These are phyloP conservation scores for Polyporus arcularius DNA, from an alignment of 768 basidiomycete species.

Conservation along the genomic window DNA sequence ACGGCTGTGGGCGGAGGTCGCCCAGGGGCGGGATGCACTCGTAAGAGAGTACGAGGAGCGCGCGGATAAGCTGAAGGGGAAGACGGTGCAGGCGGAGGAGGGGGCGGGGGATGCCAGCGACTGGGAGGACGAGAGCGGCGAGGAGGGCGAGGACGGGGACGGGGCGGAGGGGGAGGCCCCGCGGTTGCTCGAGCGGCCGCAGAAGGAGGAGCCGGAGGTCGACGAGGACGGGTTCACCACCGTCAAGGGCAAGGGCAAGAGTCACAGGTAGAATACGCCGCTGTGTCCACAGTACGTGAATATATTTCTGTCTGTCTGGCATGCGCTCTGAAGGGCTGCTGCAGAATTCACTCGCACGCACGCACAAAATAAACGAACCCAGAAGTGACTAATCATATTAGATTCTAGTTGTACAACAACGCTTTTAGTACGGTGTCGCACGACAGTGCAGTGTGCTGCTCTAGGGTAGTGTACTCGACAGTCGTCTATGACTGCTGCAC, in stretches of 20 bases:
- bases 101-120: slow-evolving; percentile 41
- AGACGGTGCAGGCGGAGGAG: slow-evolving; percentile 51
- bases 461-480: background rate
- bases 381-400: slow-evolving; percentile 15
- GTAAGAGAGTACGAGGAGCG: slow-evolving; percentile 64
- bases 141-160: slow-evolving; percentile 37
- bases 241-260: slow-evolving; percentile 58
- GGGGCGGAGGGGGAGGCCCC: slow-evolving; percentile 58
- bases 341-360: background rate
- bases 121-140: slow-evolving; percentile 49
- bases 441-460: background rate
- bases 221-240: slow-evolving; percentile 94
- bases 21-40: slow-evolving; percentile 45
- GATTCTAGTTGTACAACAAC: slow-evolving; percentile 22
- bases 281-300: background rate
- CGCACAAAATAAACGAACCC: background rate
- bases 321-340: slow-evolving; percentile 2
- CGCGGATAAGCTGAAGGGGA: slow-evolving; percentile 60
- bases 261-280: slow-evolving; percentile 18
- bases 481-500: slow-evolving; percentile 38
- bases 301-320: background rate
- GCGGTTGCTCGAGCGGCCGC: slow-evolving; percentile 45
- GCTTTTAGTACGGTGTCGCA: slow-evolving; percentile 20
- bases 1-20: slow-evolving; percentile 60
- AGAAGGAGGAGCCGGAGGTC: slow-evolving; percentile 65